phyloP scores from a whole-genome alignment of 345 rosid genomes.

The Linum tenue region DNA sequence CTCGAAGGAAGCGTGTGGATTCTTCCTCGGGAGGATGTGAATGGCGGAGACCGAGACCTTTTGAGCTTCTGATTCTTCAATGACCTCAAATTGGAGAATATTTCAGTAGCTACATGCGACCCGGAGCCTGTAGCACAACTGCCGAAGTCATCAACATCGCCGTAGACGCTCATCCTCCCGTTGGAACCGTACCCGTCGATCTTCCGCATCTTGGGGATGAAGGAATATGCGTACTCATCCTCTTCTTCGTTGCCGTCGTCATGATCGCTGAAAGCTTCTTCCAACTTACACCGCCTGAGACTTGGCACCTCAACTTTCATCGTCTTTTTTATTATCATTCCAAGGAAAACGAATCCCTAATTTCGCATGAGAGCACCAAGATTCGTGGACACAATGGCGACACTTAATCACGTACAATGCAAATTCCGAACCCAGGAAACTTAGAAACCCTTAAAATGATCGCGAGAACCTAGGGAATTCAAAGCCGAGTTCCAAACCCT shows the following conservation, averaged over 20 bases:
- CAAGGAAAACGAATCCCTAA: slow-evolving; percentile 16
- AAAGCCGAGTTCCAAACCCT: no score
- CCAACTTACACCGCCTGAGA: slow-evolving; percentile 47
- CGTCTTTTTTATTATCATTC: slow-evolving; percentile 62
- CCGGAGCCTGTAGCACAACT: slow-evolving; percentile 39
- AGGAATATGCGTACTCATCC: slow-evolving; percentile 22
- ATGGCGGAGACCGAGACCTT: slow-evolving; percentile 21
- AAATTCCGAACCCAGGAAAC: neutral
- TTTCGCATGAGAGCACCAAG: neutral
- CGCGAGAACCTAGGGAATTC: no score
- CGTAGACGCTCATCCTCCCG: slow-evolving; percentile 9
- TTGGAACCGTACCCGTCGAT: slow-evolving; percentile 27
- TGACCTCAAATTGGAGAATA: slow-evolving; percentile 23
- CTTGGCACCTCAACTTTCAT: slow-evolving; percentile 46
- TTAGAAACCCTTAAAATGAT: no score
- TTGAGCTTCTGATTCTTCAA: slow-evolving; percentile 22
- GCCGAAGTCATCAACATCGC: slow-evolving; percentile 34
- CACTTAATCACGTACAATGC: neutral
- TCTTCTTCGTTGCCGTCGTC: slow-evolving; percentile 17
- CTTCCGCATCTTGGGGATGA: slow-evolving; percentile 45
- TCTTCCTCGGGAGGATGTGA: slow-evolving; percentile 47
- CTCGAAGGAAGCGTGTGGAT: slow-evolving; percentile 43
- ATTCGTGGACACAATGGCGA: neutral
- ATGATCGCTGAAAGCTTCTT: slow-evolving; percentile 28
- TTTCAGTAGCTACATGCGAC: slow-evolving; percentile 26